phyloP scores from a whole-genome alignment of 192 early-diverging fungal genomes.

The Chytriomyces hyalinus region DNA sequence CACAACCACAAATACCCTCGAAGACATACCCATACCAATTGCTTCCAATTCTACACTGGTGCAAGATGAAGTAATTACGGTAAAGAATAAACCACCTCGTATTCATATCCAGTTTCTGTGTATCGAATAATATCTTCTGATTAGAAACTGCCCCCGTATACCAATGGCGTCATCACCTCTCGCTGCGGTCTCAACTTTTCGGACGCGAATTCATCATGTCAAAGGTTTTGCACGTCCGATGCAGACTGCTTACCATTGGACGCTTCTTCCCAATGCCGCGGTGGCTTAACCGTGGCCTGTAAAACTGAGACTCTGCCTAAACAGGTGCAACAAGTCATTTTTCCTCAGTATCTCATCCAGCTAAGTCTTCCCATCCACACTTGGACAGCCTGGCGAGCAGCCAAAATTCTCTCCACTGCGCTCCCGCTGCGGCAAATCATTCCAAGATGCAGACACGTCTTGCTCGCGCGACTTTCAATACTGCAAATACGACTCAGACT shows the following conservation, averaged over 20 bases:
- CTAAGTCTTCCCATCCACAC: neutral
- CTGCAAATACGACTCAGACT: neutral
- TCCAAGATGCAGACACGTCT: neutral
- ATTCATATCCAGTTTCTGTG: neutral
- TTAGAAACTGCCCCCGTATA: neutral
- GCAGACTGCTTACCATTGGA: neutral
- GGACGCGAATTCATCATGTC: neutral
- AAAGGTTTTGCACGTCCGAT: neutral
- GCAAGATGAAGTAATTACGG: neutral
- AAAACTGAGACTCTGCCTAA: neutral
- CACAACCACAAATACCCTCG: neutral
- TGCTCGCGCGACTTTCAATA: neutral
- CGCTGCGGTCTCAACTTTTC: neutral
- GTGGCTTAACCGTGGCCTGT: neutral
- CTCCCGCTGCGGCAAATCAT: neutral
- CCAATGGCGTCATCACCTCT: neutral
- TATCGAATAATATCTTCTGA: neutral
- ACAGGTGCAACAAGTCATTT: neutral
- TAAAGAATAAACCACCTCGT: no score
- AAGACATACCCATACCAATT: neutral
- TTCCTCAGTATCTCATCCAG: neutral
- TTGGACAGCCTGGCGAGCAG: no score
- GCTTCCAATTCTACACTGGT: neutral
- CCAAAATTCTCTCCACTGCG: neutral
- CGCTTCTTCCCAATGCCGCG: neutral